These are phyloP conservation scores for Kazachstania africana DNA, from an alignment of 805 yeast species.

Conservation along the genomic window DNA sequence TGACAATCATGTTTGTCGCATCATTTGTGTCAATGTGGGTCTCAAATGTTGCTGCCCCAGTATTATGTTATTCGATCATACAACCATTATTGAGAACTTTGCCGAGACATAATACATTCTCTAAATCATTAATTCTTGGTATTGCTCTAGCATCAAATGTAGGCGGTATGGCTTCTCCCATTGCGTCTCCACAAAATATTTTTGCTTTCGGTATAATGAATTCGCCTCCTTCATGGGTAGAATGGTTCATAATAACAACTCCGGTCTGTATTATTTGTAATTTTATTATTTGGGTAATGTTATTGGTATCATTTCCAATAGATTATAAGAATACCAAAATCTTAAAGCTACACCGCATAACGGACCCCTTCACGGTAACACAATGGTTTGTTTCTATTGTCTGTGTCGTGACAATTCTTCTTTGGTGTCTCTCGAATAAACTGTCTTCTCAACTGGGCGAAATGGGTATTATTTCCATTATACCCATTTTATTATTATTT, in stretches of 20 bases:
- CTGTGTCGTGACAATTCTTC: slow-evolving; percentile 56
- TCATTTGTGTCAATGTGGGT: slow-evolving; percentile 89
- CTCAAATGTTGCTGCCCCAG: slow-evolving; percentile 95
- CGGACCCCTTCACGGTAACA: slow-evolving; percentile 56
- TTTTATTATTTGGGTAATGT: slow-evolving; percentile 58
- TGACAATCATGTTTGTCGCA: slow-evolving; percentile 79
- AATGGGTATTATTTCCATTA: slow-evolving; percentile 90
- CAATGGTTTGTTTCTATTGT: slow-evolving; percentile 70
- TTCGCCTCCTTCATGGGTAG: slow-evolving; percentile 78
- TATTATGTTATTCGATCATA: slow-evolving; percentile 77
- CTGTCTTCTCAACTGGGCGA: slow-evolving; percentile 73
- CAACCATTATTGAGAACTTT: slow-evolving; percentile 81
- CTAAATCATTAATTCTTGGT: slow-evolving; percentile 77
- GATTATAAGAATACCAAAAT: slow-evolving; percentile 39
- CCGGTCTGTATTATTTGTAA: slow-evolving; percentile 65
- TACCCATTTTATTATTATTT: slow-evolving; percentile 83
- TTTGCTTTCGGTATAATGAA: slow-evolving; percentile 81
- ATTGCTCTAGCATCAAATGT: slow-evolving; percentile 87
- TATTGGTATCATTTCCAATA: slow-evolving; percentile 53
- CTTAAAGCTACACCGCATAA: slow-evolving; percentile 35
- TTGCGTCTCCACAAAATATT: slow-evolving; percentile 93
- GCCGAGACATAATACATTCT: slow-evolving; percentile 67
- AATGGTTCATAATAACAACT: slow-evolving; percentile 82
- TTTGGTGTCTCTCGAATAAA: slow-evolving; percentile 85
- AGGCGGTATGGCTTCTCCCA: slow-evolving; percentile 97